A percentile compares a stretch with the other conserved stretches of the same genome.
Evolutionary conservation across 805 yeast species (phyloP).

Genomic region (Candida khao-thaluensis): DNA sequence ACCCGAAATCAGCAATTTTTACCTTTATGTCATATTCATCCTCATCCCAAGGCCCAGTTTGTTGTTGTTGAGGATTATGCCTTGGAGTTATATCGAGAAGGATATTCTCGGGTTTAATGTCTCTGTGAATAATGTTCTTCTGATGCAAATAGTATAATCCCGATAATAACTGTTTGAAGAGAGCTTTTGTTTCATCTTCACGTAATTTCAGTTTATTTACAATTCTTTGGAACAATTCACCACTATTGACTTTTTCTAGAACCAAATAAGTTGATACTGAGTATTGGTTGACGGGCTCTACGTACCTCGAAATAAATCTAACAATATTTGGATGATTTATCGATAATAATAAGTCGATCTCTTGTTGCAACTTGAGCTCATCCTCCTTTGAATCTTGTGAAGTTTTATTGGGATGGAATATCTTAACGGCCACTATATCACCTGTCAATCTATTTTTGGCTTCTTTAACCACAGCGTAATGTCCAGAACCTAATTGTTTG

Average conservation of each 20-base stretch:
- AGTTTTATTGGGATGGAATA: conserved; percentile 57
- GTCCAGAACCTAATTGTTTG: conserved; percentile 68
- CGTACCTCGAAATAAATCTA: conserved; percentile 56
- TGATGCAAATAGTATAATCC: conserved; percentile 41
- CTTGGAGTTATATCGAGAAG: conserved; percentile 52
- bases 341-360: conserved; percentile 61
- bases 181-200: conserved; percentile 59
- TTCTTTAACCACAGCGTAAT: conserved; percentile 78
- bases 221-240: conserved; percentile 73
- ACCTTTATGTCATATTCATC: conserved; percentile 62
- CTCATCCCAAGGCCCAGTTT: conserved; percentile 57
- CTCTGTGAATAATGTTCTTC: conserved; percentile 43
- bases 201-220: conserved; percentile 60
- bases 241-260: conserved; percentile 69
- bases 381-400: conserved; percentile 26
- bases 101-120: conserved; percentile 47
- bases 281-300: conserved; percentile 52
- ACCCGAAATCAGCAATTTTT: conserved; percentile 82
- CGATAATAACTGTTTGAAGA: conserved; percentile 48
- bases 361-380: conserved; percentile 54
- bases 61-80: conserved; percentile 21
- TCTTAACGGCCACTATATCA: conserved; percentile 66
- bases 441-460: conserved; percentile 60
- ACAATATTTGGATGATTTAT: conserved; percentile 73
- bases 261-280: conserved; percentile 59